These are phyloP conservation scores for Trichoderma citrinoviride DNA, from an alignment of 2,329 filamentous ascomycete species.

Conservation along the genomic window DNA sequence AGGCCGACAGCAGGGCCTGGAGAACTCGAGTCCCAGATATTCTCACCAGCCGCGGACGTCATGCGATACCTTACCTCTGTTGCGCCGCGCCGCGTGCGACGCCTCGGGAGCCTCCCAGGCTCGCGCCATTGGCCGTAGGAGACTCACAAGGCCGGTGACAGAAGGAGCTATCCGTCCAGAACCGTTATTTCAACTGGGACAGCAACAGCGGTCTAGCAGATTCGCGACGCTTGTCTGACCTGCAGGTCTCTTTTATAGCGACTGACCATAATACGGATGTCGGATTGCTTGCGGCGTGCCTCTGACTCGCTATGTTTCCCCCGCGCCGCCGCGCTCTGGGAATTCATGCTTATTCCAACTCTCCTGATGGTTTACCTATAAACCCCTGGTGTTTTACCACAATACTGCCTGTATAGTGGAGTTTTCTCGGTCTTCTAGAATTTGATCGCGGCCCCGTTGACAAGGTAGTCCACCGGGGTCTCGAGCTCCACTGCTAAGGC, in stretches of 20 bases:
- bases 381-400: not conserved
- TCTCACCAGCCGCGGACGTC: not conserved
- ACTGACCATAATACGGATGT: not conserved
- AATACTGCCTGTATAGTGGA: not conserved
- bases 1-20: not conserved
- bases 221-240: constrained; percentile 14
- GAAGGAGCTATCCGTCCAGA: constrained; percentile 9
- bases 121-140: not conserved
- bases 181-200: not conserved
- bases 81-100: constrained; percentile 9
- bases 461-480: constrained; percentile 21
- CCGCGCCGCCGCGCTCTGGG: constrained; percentile 14
- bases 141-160: constrained; percentile 6
- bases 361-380: not conserved
- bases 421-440: constrained; percentile 13
- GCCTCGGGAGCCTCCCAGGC: not conserved
- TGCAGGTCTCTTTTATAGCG: constrained; percentile 5
- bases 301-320: not conserved
- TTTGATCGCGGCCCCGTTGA: constrained; percentile 10
- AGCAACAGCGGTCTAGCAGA: constrained; percentile 12
- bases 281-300: not conserved
- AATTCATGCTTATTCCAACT: constrained; percentile 15
- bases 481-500: constrained; percentile 23
- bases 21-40: not conserved
- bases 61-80: not conserved